Base-by-base conservation (phyloP, 2,329 filamentous ascomycete genomes). In the Trichoderma hamatum region DNA sequence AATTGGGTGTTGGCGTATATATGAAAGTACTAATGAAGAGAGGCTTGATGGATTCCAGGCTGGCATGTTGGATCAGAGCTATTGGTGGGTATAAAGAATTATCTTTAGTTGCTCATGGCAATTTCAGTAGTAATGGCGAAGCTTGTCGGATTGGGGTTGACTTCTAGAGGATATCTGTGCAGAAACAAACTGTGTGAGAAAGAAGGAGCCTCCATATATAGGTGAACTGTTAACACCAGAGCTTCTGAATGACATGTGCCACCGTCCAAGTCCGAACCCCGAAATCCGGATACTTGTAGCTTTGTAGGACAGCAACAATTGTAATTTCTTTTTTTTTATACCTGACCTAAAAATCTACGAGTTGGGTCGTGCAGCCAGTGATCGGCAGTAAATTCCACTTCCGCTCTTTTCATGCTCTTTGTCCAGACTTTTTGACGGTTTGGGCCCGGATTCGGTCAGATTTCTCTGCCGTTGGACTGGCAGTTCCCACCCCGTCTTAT, bases 1-100 rank as follows among this genome's bases (percentile, higher is more conserved):
- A 16, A 69, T 39, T 6, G 68, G 62, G 13, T 60, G 68, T 3
- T 51, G 63, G 6, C 52, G 51, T 36, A 67, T n/a, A 32, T 59
- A 43, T 0, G 9, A 39, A 13, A 67, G 39, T 1, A 51, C 30
- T 1, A 51, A 55, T 34, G 63, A 58, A 5, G 54, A 51, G 39
- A 66, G 54, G 4, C 30, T 39, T 36, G 63, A 34, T 2, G 63
- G 39, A 36, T 36, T 36, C 39, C 54, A 67, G 30, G 54, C 2
- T 21, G 64, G 11, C 64, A 67, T 67, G 6, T 21, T 19, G 54
- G 21, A 21, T 34, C 1, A 30, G n/a, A 24, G 14, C 14, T 66
- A 11, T 13, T 43, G 13, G 30, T 5, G 28, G 24, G 1, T 28
- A 26, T n/a, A n/a, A 24, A 54, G 13, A 7, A 24, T 32, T 10